Evolutionary conservation across 2,329 filamentous ascomycete genomes (phyloP), one percentile per base, ranked within the genome.

Genomic region (Dothideomycetes sp.): DNA sequence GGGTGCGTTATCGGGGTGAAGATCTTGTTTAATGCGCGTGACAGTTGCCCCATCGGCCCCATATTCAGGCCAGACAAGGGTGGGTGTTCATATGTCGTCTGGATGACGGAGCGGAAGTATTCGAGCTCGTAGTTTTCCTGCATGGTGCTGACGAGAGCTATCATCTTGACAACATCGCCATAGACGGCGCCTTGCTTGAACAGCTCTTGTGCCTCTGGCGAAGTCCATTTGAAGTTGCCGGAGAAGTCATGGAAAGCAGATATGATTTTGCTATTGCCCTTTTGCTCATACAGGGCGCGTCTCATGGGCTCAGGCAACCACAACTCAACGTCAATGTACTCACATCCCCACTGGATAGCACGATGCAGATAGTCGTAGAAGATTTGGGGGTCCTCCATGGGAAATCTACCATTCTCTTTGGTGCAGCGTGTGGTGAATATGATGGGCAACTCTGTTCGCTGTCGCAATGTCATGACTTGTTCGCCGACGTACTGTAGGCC

Each of bases 181-280:
- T 87, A 86, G 43, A 76, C 75, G 34, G 75, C 74, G 7, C 81
- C 84, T 48, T 79, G 73, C 43, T 75, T 66, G 50, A 88, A 93
- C 3, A 89, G 71, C 9, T 73, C 66, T 52, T 83, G 75, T 1
- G 84, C 84, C 48, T 82, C 73, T 5, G 73, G 62, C 0, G 83
- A 84, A 1, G 81, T 81, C 85, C 85, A 93, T 52, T 80, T 84
- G 69, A 89, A 89, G 1, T 69, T 79, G 2, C 84, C 83, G 0
- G 84, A 87, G 53, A 89, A 89, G 63, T 91, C 85, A 57, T 93
- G 86, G 53, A 89, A 91, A 10, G 86, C 85, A n/a, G 84, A 89
- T 66, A 93, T 87, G 59, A 94, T 86, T 48, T 80, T 81, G 52
- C 81, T 89, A 60, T 78, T 83, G 2, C 84, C 84, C 48, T 81